A percentile compares a stretch with the other conserved stretches of the same genome.
Conservation (phyloP, 306 rosid genomes). For the Phaseolus lunatus region DNA sequence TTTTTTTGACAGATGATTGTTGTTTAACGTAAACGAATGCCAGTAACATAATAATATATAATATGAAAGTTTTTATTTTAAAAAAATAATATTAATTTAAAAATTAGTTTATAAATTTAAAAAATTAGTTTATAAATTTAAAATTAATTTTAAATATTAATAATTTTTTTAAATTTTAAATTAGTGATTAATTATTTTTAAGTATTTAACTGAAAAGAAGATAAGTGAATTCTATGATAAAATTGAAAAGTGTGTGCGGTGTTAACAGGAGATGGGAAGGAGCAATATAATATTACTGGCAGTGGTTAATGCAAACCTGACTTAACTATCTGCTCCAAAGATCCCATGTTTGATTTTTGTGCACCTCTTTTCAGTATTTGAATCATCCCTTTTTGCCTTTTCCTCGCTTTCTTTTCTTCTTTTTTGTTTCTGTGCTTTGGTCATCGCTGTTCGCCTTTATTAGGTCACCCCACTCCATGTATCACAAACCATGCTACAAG, state of each 20-base stretch:
- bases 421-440: neutral
- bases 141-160: no score
- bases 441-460: conserved; percentile 25
- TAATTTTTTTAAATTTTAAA: no score
- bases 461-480: conserved; percentile 7
- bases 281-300: neutral
- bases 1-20: no score
- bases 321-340: conserved; percentile 23
- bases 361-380: neutral
- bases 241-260: conserved; percentile 5
- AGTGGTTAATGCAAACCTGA: conserved; percentile 15
- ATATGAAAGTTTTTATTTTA: no score
- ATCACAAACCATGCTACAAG: neutral
- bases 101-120: no score
- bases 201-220: no score
- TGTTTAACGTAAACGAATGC: no score
- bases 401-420: conserved; percentile 9
- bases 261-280: conserved; percentile 17
- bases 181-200: no score
- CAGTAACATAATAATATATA: no score
- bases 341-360: conserved; percentile 39
- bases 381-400: conserved; percentile 28
- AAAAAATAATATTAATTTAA: no score
- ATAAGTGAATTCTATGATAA: neutral
- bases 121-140: no score